phyloP scores from a whole-genome alignment of 2,329 filamentous ascomycete genomes.

The Zymoseptoria tritici region DNA sequence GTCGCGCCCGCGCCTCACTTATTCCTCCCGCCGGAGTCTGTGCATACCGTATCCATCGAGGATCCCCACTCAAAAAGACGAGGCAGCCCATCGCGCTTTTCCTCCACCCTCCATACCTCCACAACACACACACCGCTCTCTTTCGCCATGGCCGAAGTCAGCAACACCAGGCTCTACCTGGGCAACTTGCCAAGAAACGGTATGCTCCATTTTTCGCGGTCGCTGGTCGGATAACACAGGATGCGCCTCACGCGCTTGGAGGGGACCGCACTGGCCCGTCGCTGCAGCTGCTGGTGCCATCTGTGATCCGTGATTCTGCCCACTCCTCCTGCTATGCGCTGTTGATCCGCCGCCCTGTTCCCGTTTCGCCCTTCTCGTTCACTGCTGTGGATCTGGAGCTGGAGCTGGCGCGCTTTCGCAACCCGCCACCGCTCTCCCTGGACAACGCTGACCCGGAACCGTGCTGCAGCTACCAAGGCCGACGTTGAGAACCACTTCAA shows the following conservation, averaged over 20 bases:
- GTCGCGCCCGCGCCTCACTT: background rate
- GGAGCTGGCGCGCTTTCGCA: slow-evolving; percentile 20
- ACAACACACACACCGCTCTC: slow-evolving; percentile 1
- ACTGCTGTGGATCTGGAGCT: slow-evolving; percentile 20
- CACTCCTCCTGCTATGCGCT: slow-evolving; percentile 4
- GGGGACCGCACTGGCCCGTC: background rate
- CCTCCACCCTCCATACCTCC: slow-evolving; percentile 2
- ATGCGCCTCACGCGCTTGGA: slow-evolving; percentile 8
- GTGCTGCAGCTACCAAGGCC: slow-evolving; percentile 76
- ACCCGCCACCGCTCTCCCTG: slow-evolving; percentile 17
- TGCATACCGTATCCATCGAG: background rate
- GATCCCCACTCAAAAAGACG: background rate
- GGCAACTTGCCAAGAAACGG: slow-evolving; percentile 95
- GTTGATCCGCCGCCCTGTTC: background rate
- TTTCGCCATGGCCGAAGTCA: slow-evolving; percentile 69
- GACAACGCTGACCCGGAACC: slow-evolving; percentile 40
- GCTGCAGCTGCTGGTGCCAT: slow-evolving; percentile 8
- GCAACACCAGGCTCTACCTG: slow-evolving; percentile 89
- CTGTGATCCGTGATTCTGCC: slow-evolving; percentile 19
- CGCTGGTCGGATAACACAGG: slow-evolving; percentile 20
- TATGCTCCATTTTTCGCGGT: slow-evolving; percentile 46
- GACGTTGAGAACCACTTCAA: slow-evolving; percentile 95
- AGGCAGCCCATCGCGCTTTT: background rate
- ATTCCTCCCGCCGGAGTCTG: background rate
- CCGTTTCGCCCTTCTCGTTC: background rate